phyloP scores from a whole-genome alignment of 768 basidiomycete species.

The Hygrocybe coccinea region DNA sequence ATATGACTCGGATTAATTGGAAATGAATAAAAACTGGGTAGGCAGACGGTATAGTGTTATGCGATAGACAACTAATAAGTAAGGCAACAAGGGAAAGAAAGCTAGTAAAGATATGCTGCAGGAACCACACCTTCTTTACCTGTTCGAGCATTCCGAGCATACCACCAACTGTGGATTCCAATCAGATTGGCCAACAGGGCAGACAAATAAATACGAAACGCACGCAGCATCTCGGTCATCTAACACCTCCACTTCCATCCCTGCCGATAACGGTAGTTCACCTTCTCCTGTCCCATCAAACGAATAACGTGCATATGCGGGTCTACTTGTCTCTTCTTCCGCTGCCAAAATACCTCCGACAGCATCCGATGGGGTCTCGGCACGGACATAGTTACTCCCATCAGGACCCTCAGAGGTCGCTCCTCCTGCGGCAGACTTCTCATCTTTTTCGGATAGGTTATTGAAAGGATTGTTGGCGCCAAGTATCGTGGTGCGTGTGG shows the following conservation, averaged over 20 bases:
- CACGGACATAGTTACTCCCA: slow-evolving; percentile 70
- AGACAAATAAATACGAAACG: slow-evolving; percentile 27
- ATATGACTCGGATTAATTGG: no score
- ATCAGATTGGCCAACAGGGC: not conserved
- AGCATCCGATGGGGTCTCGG: slow-evolving; percentile 77
- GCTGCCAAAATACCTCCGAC: slow-evolving; percentile 58
- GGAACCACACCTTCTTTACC: slow-evolving; percentile 89
- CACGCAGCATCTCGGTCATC: slow-evolving; percentile 79
- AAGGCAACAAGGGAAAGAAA: not conserved
- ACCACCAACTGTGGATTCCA: slow-evolving; percentile 79
- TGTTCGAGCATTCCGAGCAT: slow-evolving; percentile 72
- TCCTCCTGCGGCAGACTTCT: slow-evolving; percentile 26
- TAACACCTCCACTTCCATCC: slow-evolving; percentile 68
- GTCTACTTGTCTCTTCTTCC: slow-evolving; percentile 70
- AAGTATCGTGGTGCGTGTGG: slow-evolving; percentile 77
- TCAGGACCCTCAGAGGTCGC: slow-evolving; percentile 45
- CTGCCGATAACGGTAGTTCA: slow-evolving; percentile 64
- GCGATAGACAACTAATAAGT: not conserved
- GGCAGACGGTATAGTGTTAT: not conserved
- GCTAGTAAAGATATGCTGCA: slow-evolving; percentile 82
- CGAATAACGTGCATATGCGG: slow-evolving; percentile 76
- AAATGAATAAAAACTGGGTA: not conserved
- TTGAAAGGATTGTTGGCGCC: slow-evolving; percentile 41
- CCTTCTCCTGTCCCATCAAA: slow-evolving; percentile 78
- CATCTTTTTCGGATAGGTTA: slow-evolving; percentile 47